Conservation (phyloP, 768 basidiomycete genomes). For the Dacryopinax spathularia region DNA sequence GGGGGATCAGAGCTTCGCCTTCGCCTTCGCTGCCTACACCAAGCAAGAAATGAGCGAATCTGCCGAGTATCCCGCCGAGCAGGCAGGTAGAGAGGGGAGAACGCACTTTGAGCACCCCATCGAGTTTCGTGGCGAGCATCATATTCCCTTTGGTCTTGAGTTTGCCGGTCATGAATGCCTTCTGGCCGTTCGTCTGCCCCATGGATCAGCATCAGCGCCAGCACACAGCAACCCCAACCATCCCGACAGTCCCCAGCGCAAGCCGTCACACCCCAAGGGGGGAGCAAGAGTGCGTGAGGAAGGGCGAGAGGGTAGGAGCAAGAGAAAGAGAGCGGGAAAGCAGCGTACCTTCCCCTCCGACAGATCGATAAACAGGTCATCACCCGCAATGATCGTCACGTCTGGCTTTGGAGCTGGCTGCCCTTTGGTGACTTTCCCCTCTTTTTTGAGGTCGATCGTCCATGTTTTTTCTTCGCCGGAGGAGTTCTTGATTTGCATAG, state of each 20-base stretch:
- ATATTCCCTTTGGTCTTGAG: conserved; percentile 84
- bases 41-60: not conserved
- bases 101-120: conserved; percentile 61
- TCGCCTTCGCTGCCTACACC: conserved; percentile 19
- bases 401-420: conserved; percentile 52
- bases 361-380: conserved; percentile 59
- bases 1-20: conserved; percentile 31
- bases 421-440: conserved; percentile 63
- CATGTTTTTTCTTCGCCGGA: conserved; percentile 58
- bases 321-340: no score
- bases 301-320: not conserved
- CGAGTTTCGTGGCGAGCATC: conserved; percentile 88
- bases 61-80: not conserved
- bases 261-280: no score
- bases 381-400: conserved; percentile 64
- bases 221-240: not conserved
- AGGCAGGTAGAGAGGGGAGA: no score
- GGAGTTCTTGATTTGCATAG: conserved; percentile 62
- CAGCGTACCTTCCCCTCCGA: conserved; percentile 50
- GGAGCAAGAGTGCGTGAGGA: not conserved
- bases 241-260: no score
- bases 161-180: conserved; percentile 91
- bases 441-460: conserved; percentile 90
- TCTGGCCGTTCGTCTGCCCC: conserved; percentile 74
- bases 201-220: conserved; percentile 15